Evolutionary conservation across 2,329 filamentous ascomycete species (phyloP).

Genomic region (Cytospora schulzeri): DNA sequence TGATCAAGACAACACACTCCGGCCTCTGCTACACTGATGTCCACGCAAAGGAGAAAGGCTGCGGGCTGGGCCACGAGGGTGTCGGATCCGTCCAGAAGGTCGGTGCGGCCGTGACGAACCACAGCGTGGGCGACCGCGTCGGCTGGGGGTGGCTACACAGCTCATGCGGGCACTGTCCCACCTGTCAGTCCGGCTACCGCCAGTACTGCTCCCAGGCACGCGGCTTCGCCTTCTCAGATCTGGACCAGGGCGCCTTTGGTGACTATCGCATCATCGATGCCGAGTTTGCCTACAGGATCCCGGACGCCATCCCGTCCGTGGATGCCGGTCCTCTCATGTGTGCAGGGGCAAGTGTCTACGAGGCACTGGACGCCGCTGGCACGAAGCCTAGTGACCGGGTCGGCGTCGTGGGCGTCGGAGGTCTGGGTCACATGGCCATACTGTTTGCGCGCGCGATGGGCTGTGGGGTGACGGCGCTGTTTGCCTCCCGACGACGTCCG

Average conservation of each 20-base stretch:
- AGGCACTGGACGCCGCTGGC: slow-evolving; percentile 33
- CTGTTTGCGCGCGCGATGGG: slow-evolving; percentile 67
- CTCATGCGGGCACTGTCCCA: slow-evolving; percentile 38
- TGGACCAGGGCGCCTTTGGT: slow-evolving; percentile 41
- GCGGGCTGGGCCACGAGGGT: slow-evolving; percentile 42
- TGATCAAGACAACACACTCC: slow-evolving; percentile 59
- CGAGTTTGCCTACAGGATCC: slow-evolving; percentile 43
- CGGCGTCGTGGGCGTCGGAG: slow-evolving; percentile 57
- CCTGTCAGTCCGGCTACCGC: slow-evolving; percentile 26
- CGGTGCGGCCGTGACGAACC: slow-evolving; percentile 36
- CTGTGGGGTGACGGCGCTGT: slow-evolving; percentile 23
- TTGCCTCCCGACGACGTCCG: slow-evolving; percentile 10
- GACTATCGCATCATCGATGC: slow-evolving; percentile 39
- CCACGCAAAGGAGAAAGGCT: slow-evolving; percentile 34
- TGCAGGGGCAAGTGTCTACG: slow-evolving; percentile 47
- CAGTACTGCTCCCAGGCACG: slow-evolving; percentile 38
- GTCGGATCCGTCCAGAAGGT: slow-evolving; percentile 37
- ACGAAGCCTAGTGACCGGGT: slow-evolving; percentile 36
- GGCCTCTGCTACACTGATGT: slow-evolving; percentile 61
- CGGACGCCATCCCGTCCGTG: slow-evolving; percentile 40
- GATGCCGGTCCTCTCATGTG: slow-evolving; percentile 49
- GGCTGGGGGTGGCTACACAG: slow-evolving; percentile 37
- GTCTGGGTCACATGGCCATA: slow-evolving; percentile 64
- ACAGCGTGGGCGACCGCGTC: slow-evolving; percentile 38
- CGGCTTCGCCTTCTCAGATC: slow-evolving; percentile 38